Evolutionary conservation across 768 basidiomycete species (phyloP).

Genomic region (Sarcodon sp.): DNA sequence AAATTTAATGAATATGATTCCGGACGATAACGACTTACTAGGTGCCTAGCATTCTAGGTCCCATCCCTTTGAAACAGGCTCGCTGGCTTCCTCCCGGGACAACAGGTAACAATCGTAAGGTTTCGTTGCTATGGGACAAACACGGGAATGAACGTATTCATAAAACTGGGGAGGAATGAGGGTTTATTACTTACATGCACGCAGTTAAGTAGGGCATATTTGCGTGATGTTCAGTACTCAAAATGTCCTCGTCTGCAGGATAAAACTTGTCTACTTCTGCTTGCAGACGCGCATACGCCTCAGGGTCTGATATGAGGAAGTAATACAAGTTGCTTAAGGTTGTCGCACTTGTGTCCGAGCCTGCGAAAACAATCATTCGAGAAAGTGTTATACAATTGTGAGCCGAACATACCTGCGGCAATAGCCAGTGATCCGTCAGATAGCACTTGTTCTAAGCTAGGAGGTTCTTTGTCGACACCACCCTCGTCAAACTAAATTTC

Average conservation of each 20-base stretch:
- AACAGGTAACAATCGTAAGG: conserved; percentile 29
- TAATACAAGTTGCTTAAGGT: conserved; percentile 25
- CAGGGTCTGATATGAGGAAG: conserved; percentile 25
- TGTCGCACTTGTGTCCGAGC: conserved; percentile 31
- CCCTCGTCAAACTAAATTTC: conserved; percentile 14
- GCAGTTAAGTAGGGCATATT: not conserved
- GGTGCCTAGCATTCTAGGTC: conserved; percentile 16
- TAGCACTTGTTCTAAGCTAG: conserved; percentile 16
- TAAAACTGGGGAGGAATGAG: too few relatives aligned
- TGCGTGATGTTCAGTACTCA: conserved; percentile 6
- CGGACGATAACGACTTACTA: conserved; percentile 11
- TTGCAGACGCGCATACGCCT: conserved; percentile 21
- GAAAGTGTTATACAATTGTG: not conserved
- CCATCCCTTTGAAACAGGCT: conserved; percentile 12
- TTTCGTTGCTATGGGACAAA: conserved; percentile 22
- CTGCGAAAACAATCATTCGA: conserved; percentile 9
- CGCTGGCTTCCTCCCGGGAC: conserved; percentile 26
- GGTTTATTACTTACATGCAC: conserved; percentile 15
- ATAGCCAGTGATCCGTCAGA: conserved; percentile 25
- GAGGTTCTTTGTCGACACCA: conserved; percentile 13
- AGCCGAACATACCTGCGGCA: conserved; percentile 20
- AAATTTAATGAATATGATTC: not conserved
- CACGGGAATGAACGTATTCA: too few relatives aligned
- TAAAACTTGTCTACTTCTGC: conserved; percentile 26
- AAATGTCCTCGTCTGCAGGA: conserved; percentile 15